These are phyloP conservation scores for Cyanidioschyzon merolae DNA, from an alignment of 23 red algal species.

Conservation along the genomic window DNA sequence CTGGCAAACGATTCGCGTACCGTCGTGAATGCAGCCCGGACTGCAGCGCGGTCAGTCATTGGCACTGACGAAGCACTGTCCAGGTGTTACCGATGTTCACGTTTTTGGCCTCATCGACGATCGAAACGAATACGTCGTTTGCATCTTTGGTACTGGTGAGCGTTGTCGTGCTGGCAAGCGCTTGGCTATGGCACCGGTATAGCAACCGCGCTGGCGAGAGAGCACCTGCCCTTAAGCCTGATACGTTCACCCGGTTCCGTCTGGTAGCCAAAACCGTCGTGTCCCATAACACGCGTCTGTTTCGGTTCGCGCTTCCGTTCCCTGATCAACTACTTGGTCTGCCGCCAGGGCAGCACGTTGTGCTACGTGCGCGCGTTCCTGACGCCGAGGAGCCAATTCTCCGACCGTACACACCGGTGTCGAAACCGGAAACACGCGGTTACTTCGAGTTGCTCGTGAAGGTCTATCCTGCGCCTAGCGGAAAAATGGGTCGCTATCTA, in stretches of 20 bases:
- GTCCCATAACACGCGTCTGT: conserved; percentile 74
- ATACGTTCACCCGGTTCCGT: background rate
- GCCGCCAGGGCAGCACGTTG: conserved; percentile 58
- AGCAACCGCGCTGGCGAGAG: background rate
- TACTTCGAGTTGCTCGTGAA: conserved; percentile 87
- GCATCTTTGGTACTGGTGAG: background rate
- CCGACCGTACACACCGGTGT: conserved; percentile 77
- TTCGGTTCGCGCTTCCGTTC: conserved; percentile 44
- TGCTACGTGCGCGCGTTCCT: conserved; percentile 20
- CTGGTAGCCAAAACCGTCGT: conserved; percentile 11
- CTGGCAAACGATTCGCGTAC: too few relatives aligned
- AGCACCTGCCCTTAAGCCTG: background rate
- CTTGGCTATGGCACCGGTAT: background rate
- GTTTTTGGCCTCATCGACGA: too few relatives aligned
- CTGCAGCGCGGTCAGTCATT: too few relatives aligned
- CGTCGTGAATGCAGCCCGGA: too few relatives aligned
- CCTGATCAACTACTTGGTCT: conserved; percentile 25
- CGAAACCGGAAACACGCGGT: conserved; percentile 25
- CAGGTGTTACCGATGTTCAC: too few relatives aligned
- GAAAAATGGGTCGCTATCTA: conserved; percentile 54
- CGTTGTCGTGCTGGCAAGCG: background rate
- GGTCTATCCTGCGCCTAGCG: conserved; percentile 58
- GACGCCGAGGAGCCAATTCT: conserved; percentile 35
- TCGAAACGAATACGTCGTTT: background rate
- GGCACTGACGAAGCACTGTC: too few relatives aligned